A percentile compares a stretch with the other conserved stretches of the same genome.
These are phyloP conservation scores for Mortierella sp. DNA, from an alignment of 371 early-diverging fungal genomes.

Conservation along the genomic window DNA sequence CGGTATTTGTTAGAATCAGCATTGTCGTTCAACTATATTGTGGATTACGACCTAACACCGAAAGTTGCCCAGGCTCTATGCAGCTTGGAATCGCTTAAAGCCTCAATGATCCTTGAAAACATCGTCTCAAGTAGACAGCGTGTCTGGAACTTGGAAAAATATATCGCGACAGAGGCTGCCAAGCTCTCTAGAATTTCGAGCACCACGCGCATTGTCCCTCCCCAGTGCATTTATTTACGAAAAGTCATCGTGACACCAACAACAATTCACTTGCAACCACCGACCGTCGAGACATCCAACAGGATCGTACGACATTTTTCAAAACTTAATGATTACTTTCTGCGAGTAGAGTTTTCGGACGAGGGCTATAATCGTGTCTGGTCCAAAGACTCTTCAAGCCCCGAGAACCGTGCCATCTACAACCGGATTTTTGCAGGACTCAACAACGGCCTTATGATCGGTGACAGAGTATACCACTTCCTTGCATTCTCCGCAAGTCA, in stretches of 20 bases:
- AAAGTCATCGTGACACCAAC: constrained; percentile 76
- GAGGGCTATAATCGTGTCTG: constrained; percentile 65
- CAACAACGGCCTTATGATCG: constrained; percentile 70
- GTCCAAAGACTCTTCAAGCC: constrained; percentile 43
- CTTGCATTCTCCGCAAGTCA: constrained; percentile 80
- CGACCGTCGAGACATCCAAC: constrained; percentile 72
- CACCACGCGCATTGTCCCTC: constrained; percentile 57
- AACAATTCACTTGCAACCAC: constrained; percentile 67
- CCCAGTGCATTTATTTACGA: constrained; percentile 66
- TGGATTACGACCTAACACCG: constrained; percentile 60
- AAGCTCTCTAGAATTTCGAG: constrained; percentile 13
- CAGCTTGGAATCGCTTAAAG: constrained; percentile 42
- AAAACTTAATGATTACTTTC: constrained; percentile 67
- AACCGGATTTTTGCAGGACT: constrained; percentile 65
- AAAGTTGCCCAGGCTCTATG: constrained; percentile 54
- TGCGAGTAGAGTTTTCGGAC: constrained; percentile 78
- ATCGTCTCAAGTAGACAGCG: constrained; percentile 50
- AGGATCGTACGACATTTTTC: constrained; percentile 72
- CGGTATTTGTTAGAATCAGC: constrained; percentile 64
- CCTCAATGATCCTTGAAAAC: constrained; percentile 57
- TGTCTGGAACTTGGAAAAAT: constrained; percentile 56
- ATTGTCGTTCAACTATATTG: constrained; percentile 55
- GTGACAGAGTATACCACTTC: constrained; percentile 72
- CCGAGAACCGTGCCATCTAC: constrained; percentile 60
- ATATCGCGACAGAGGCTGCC: constrained; percentile 12